Percentiles rank a stretch among this genome's conserved stretches.
These are phyloP conservation scores for Beauveria australis DNA, from an alignment of 2,329 filamentous ascomycete genomes.

Conservation along the genomic window DNA sequence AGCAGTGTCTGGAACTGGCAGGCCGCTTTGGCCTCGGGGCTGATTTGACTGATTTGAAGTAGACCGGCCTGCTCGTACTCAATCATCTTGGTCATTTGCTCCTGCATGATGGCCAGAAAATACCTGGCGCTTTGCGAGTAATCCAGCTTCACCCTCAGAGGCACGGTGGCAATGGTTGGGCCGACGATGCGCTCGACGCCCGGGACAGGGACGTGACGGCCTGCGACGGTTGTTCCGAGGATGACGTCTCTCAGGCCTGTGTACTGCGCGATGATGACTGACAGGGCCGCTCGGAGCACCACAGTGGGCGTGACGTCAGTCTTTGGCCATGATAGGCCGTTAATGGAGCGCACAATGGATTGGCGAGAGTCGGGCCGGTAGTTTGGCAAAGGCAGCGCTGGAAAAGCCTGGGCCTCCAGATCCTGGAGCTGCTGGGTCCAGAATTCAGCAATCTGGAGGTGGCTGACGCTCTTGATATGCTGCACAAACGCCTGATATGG, in stretches of 20 bases:
- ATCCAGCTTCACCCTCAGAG: constrained; percentile 12
- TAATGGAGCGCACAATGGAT: background rate
- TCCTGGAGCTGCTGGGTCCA: background rate
- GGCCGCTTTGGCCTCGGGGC: constrained; percentile 1
- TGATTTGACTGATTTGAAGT: constrained; percentile 20
- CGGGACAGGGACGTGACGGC: constrained; percentile 19
- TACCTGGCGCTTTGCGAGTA: background rate
- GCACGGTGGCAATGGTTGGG: constrained; percentile 23
- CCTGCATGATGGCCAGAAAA: constrained; percentile 16
- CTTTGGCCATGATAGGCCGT: background rate
- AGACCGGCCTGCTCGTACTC: constrained; percentile 22
- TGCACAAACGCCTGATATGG: constrained; percentile 34
- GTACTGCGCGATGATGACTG: constrained; percentile 28
- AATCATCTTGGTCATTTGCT: constrained; percentile 19
- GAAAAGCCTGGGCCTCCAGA: background rate
- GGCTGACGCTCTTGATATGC: constrained; percentile 17
- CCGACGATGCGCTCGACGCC: constrained; percentile 21
- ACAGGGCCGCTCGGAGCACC: constrained; percentile 20
- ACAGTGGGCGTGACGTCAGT: constrained; percentile 16
- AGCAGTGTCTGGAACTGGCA: constrained; percentile 15
- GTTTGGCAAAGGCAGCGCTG: background rate
- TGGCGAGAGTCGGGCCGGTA: constrained; percentile 8
- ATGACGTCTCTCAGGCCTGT: constrained; percentile 24
- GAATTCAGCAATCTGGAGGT: background rate
- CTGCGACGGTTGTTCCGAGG: constrained; percentile 20